Evolutionary conservation across 106 monocot genomes (phyloP), one percentile per base, ranked within the genome.

Genomic region (Narthecium ossifragum): DNA sequence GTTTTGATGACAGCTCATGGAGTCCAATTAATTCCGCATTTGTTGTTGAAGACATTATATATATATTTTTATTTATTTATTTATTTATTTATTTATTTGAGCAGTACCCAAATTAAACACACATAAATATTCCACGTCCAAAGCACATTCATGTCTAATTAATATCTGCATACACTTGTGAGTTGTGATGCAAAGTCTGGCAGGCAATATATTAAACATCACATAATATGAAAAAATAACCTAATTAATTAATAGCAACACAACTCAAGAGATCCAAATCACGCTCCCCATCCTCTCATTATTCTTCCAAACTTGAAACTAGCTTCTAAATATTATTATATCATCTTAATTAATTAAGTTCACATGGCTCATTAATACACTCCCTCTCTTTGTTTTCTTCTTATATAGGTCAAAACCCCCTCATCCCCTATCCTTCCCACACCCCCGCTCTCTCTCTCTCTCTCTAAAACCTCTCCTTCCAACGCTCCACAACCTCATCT

Each of bases 321-420:
- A 50, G 50, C 12, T 14, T 50, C 8, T 25, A 15, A 15, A 15
- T 17, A 14, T 46, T 17, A 11, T 15, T 46, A 2, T 46, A 14
- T 10, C 36, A 36, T 36, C 5, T 5, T 10, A 10, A 36, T 6
- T 48, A 48, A 49, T 2, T 49, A 49, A 8, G 6, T 49, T 49
- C 53, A 53, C 53, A 53, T 53, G 53, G 7, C 53, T 29, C 26
- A 28, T 53, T 27, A 29, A 53, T 53, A 53, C 53, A 28, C 26
- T 4, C 8, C 28, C 4, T 14, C 53, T 53, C 53, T 43, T 37
- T 11, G 17, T 3, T 18, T 13, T 0, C 53, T 11, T n/a, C n/a
- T n/a, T n/a, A n/a, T n/a, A n/a, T n/a, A 53, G 15, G 26, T 30
- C 26, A 53, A 53, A 53, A 8, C 53, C 53, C 9, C 29, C 17